Conservation (phyloP, 306 rosid species). For the Vigna reflexopilosa region DNA sequence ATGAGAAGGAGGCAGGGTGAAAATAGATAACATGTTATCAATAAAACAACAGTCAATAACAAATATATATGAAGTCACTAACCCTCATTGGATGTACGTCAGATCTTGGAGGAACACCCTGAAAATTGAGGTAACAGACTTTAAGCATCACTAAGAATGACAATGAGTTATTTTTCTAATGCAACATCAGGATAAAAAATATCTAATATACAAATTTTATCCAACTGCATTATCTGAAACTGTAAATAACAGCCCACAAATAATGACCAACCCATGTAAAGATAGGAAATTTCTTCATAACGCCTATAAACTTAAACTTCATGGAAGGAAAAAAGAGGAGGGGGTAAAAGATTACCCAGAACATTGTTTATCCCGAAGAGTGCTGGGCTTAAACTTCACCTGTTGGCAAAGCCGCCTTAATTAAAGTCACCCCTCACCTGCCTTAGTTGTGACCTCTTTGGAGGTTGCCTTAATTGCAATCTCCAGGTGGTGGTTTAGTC, state of each 20-base stretch:
- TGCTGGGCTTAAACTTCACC: conserved; percentile 6
- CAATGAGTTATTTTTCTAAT: conserved; percentile 20
- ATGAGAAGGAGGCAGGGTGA: background rate
- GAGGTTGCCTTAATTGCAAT: no score
- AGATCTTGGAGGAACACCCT: conserved; percentile 99
- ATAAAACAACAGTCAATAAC: conserved; percentile 34
- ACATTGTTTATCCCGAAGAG: background rate
- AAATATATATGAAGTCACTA: conserved; percentile 43
- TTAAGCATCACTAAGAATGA: conserved; percentile 33
- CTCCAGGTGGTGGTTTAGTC: no score
- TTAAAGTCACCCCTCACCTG: no score
- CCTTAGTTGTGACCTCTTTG: no score
- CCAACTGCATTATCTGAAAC: conserved; percentile 34
- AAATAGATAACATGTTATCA: conserved; percentile 27
- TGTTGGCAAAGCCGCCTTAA: no score
- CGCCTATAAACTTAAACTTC: conserved; percentile 10
- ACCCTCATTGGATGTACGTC: conserved; percentile 99
- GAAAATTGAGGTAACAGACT: conserved; percentile 49
- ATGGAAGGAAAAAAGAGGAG: conserved; percentile 12
- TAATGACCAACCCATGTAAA: conserved; percentile 30
- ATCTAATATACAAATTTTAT: conserved; percentile 19
- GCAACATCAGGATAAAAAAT: conserved; percentile 2
- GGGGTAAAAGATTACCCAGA: background rate
- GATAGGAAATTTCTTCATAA: conserved; percentile 15
- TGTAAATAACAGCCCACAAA: conserved; percentile 28